phyloP scores from a whole-genome alignment of 2,329 filamentous ascomycete genomes.

The Ophiostoma quercus region DNA sequence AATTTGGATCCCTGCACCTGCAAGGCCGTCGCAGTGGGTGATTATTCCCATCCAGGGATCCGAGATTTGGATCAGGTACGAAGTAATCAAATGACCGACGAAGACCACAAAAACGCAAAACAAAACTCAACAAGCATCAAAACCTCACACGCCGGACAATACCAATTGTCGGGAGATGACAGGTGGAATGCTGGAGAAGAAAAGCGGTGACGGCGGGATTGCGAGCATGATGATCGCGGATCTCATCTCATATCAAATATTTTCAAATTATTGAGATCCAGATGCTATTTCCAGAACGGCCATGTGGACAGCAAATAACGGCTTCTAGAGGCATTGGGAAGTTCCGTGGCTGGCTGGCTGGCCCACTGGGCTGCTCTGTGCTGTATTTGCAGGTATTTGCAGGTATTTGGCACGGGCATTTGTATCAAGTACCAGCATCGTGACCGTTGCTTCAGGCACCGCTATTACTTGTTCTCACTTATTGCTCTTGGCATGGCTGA shows the following conservation, averaged over 20 bases:
- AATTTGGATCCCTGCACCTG: neutral
- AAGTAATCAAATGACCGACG: neutral
- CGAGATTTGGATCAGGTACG: neutral
- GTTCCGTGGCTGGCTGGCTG: neutral
- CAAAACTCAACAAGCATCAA: neutral
- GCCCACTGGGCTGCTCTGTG: neutral
- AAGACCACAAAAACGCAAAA: too few species aligned
- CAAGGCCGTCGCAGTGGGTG: neutral
- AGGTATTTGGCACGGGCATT: neutral
- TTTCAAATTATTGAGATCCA: neutral
- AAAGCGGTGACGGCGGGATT: neutral
- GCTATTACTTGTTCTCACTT: neutral
- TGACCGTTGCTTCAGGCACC: constrained; percentile 4
- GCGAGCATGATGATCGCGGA: neutral
- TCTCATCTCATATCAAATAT: neutral
- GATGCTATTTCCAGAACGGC: neutral
- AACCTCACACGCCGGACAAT: neutral
- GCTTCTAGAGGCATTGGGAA: constrained; percentile 1
- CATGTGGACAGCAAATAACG: neutral
- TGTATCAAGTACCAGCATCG: neutral
- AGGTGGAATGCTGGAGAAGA: neutral
- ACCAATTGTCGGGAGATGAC: neutral
- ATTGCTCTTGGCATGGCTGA: constrained; percentile 17
- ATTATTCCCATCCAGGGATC: neutral
- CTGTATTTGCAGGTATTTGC: neutral